phyloP scores from a whole-genome alignment of 768 basidiomycete genomes.

The Tricholoma flavovirens region DNA sequence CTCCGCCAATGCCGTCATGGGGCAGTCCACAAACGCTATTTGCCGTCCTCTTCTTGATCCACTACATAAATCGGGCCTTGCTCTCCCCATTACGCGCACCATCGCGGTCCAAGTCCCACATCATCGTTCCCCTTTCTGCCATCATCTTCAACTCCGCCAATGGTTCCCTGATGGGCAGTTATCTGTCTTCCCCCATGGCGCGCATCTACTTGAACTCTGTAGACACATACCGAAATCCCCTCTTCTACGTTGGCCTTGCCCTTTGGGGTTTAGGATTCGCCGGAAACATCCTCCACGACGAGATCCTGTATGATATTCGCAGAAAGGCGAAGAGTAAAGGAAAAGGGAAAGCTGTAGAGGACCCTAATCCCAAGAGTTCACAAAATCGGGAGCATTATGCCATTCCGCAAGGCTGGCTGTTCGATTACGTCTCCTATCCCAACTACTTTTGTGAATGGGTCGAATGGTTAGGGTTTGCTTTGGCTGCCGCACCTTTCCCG shows the following conservation, averaged over 20 bases:
- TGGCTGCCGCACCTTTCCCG: slow-evolving; percentile 60
- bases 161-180: slow-evolving; percentile 64
- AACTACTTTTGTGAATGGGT: slow-evolving; percentile 95
- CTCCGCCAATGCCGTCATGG: slow-evolving; percentile 24
- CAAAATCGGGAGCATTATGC: slow-evolving; percentile 53
- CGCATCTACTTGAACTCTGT: slow-evolving; percentile 34
- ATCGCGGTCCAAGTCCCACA: slow-evolving; percentile 68
- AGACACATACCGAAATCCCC: slow-evolving; percentile 23
- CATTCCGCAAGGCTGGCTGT: slow-evolving; percentile 76
- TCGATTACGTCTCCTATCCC: slow-evolving; percentile 78
- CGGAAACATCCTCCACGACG: slow-evolving; percentile 87
- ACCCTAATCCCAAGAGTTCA: slow-evolving; percentile 16
- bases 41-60: slow-evolving; percentile 53
- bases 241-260: slow-evolving; percentile 57
- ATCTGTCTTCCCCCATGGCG: slow-evolving; percentile 55
- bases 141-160: slow-evolving; percentile 68
- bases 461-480: slow-evolving; percentile 86
- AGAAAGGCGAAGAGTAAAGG: slow-evolving; percentile 45
- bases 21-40: slow-evolving; percentile 45
- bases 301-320: slow-evolving; percentile 79
- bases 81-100: slow-evolving; percentile 79
- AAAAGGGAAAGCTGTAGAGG: slow-evolving; percentile 28
- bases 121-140: slow-evolving; percentile 52
- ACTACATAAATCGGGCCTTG: slow-evolving; percentile 82
- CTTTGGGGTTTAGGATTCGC: slow-evolving; percentile 69